Base-by-base conservation (phyloP, 352 stramenopile genomes). In the Pelagophyceae sp. region DNA sequence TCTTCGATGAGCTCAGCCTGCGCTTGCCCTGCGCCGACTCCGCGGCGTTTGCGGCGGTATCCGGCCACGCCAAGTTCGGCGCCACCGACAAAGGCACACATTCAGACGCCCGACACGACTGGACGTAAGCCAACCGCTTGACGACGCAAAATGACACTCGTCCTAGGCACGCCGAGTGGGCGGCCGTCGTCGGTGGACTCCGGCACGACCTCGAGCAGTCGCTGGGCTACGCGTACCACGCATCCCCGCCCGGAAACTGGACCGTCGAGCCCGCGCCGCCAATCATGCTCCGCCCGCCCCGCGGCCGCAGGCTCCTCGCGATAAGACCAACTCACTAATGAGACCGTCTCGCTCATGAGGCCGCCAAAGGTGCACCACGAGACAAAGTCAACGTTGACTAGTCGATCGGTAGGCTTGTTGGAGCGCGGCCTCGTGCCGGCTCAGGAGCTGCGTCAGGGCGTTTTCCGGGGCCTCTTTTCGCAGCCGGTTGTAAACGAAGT, bases 211-310 rank as follows among this genome's bases (percentile, higher is more conserved):
- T 71, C 61, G 61, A 71, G 61, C 11, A 27, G 3, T 19, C 3
- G 6, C 61, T 71, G n/a, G 61, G 61, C 61, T 71, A 38, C 61
- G 61, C 11, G n/a, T 71, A 71, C 61, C n/a, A 67, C 23, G 11
- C 58, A n/a, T 11, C 58, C 15, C 23, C 58, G 5, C 58, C 58
- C 15, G 58, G 58, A n/a, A n/a, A n/a, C n/a, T n/a, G n/a, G n/a
- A n/a, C n/a, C n/a, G n/a, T n/a, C n/a, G n/a, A n/a, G n/a, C n/a
- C n/a, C n/a, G n/a, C n/a, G n/a, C n/a, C n/a, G n/a, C n/a, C n/a
- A n/a, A n/a, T 54, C 45, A 54, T 54, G 11, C 45, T 54, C 45
- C 11, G 11, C 45, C 45, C 45, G 45, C 45, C 45, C 11, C 45
- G 45, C 45, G 45, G 45, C 45, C 45, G 45, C 45, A 23, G 45